Evolutionary conservation across 345 rosid genomes (phyloP), one percentile per base, ranked within the genome.

Genomic region (Sonneratia alba): DNA sequence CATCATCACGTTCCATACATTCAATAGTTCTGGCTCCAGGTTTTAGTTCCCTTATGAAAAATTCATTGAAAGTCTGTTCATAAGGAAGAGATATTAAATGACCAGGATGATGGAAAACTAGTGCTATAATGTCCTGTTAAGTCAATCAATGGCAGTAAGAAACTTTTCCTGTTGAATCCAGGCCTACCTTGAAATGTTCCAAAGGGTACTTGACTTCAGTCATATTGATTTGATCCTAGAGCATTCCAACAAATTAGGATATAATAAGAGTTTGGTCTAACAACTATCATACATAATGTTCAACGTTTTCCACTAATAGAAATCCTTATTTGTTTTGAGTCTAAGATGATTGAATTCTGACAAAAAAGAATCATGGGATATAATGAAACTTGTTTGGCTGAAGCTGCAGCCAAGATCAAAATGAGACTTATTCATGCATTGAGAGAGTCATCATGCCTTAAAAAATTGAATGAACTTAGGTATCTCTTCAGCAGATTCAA

Each of bases 221-320:
- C 90, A 94, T 72, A 71, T 88, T 88, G 79, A 94, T 88, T 87
- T 94, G 97, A 81, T 87, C 98, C 98, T 91, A 78, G 72, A 88
- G 75, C 53, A 82, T 36, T 36, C 75, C 63, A 63, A 40, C 55
- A 49, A 70, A 70, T 32, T 15, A 24, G 64, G 49, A 45, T 59
- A 7, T 10, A n/a, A 5, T 22, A 64, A 45, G 69, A 36, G 34
- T 18, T 65, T 34, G 40, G 42, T 6, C 42, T 27, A 66, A 66
- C 12, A 37, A 38, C 0, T 53, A 18, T 53, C 22, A 21, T 53
- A 1, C 24, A 53, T 3, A 6, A 53, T 53, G 59, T 18, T 49
- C 19, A 49, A 49, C 19, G 4, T 53, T 53, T 53, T 21, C 59
- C 7, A 16, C 59, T 53, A 4, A 18, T 12, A 53, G n/a, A 7